Evolutionary conservation across 208 protist genomes (phyloP).

Genomic region (Leishmania tarentolae): DNA sequence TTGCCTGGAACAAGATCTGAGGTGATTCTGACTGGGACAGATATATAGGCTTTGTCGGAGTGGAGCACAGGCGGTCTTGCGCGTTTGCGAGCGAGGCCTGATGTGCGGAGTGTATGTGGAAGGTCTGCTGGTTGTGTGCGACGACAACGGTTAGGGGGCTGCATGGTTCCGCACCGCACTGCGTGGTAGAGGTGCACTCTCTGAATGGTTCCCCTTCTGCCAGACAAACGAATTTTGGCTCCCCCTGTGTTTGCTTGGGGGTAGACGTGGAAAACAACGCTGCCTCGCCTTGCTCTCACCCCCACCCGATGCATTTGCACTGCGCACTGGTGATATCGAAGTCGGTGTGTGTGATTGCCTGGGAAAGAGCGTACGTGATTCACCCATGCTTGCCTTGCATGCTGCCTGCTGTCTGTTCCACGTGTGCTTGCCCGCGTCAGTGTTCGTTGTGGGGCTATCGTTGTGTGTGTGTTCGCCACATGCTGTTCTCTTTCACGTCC

Average conservation of each 20-base stretch:
- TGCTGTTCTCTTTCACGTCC: background rate
- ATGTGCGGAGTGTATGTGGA: background rate
- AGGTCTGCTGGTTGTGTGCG: background rate
- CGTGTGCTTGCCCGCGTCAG: background rate
- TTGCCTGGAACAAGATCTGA: conserved; percentile 97
- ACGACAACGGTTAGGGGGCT: background rate
- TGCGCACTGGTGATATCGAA: background rate
- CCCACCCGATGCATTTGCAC: too few relatives aligned
- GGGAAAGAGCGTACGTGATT: background rate
- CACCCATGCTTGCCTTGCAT: background rate
- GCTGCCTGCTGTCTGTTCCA: background rate
- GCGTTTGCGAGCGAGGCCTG: background rate
- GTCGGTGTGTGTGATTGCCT: too few relatives aligned
- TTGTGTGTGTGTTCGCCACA: background rate
- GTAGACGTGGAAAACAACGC: background rate
- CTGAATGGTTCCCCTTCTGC: background rate
- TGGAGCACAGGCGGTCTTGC: background rate
- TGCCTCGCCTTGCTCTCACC: background rate
- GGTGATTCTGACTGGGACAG: background rate
- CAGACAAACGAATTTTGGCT: background rate
- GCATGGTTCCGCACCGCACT: background rate
- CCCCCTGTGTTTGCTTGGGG: background rate
- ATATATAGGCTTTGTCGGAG: background rate
- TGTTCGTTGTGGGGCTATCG: background rate
- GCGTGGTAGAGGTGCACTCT: background rate